phyloP scores from a whole-genome alignment of 2,329 filamentous ascomycete genomes.

The Ascocoryne sarcoides region DNA sequence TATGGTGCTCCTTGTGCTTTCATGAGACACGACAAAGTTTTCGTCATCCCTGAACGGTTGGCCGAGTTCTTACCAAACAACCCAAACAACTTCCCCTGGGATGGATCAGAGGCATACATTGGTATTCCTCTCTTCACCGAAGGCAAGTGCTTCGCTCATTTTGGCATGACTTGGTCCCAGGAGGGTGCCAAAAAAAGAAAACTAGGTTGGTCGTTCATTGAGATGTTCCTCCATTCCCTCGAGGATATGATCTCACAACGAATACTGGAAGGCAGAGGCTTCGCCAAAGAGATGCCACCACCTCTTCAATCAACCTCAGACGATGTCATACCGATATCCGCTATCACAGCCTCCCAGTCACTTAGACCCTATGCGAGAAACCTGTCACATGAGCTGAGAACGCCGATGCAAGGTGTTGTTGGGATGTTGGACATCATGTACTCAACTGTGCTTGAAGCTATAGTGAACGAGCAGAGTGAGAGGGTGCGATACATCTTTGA shows the following conservation, averaged over 20 bases:
- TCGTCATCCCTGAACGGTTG: conserved; percentile 55
- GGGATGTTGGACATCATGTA: conserved; percentile 73
- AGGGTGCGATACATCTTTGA: conserved; percentile 48
- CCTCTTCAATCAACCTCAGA: conserved; percentile 24
- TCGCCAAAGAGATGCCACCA: conserved; percentile 27
- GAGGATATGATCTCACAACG: conserved; percentile 57
- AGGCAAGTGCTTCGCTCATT: conserved; percentile 59
- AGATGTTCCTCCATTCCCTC: conserved; percentile 58
- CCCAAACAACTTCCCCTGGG: conserved; percentile 45
- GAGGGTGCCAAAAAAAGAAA: conserved; percentile 47
- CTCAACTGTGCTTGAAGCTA: conserved; percentile 59
- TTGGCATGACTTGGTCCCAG: conserved; percentile 63
- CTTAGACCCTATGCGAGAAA: conserved; percentile 65
- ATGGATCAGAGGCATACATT: conserved; percentile 57
- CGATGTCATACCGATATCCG: conserved; percentile 44
- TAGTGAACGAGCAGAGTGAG: conserved; percentile 43
- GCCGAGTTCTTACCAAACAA: conserved; percentile 50
- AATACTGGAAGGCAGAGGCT: conserved; percentile 44
- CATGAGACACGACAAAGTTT: conserved; percentile 65
- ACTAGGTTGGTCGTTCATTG: conserved; percentile 57
- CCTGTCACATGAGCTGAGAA: conserved; percentile 62
- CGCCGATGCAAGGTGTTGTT: conserved; percentile 68
- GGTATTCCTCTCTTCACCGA: conserved; percentile 56
- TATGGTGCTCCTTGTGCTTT: conserved; percentile 55
- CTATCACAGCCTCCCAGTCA: conserved; percentile 51